These are phyloP conservation scores for Penicillium atrosanguineum DNA, from an alignment of 495 filamentous ascomycete species.

Conservation along the genomic window DNA sequence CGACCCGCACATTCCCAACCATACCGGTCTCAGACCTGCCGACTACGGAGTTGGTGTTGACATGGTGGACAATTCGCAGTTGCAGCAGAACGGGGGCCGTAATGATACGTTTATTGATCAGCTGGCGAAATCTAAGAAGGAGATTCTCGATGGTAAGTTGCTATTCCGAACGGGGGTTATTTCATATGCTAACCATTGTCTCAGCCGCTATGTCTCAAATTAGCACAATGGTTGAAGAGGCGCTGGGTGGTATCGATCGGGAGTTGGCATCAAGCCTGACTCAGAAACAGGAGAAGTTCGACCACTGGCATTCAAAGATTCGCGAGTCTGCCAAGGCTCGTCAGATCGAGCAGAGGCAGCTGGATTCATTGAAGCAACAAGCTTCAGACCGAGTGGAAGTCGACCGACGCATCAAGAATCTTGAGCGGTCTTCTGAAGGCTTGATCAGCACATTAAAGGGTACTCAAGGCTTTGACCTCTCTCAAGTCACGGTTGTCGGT, in stretches of 20 bases:
- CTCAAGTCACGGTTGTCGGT: slow-evolving; percentile 36
- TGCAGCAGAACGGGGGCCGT: slow-evolving; percentile 46
- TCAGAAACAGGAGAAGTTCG: slow-evolving; percentile 77
- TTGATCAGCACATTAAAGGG: slow-evolving; percentile 39
- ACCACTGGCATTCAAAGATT: slow-evolving; percentile 70
- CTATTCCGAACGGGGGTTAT: not conserved
- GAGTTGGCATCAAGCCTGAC: slow-evolving; percentile 74
- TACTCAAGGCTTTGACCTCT: slow-evolving; percentile 29
- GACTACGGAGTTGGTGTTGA: slow-evolving; percentile 91
- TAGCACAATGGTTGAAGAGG: slow-evolving; percentile 40
- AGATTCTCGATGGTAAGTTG: slow-evolving; percentile 42
- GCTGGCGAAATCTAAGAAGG: slow-evolving; percentile 48
- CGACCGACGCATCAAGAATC: slow-evolving; percentile 59
- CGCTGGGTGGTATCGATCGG: slow-evolving; percentile 64
- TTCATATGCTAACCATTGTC: slow-evolving; percentile 22
- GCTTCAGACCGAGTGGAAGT: slow-evolving; percentile 57
- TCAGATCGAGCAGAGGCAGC: slow-evolving; percentile 66
- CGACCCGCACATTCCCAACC: slow-evolving; percentile 83
- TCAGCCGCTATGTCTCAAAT: slow-evolving; percentile 65
- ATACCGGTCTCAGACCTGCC: slow-evolving; percentile 76
- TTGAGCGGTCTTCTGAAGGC: slow-evolving; percentile 52
- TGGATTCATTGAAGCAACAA: slow-evolving; percentile 63
- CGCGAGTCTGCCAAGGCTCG: slow-evolving; percentile 76
- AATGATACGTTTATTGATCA: slow-evolving; percentile 63
- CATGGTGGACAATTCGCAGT: slow-evolving; percentile 46